Evolutionary conservation across 345 rosid genomes (phyloP).

Genomic region (Rhodamnia argentea): DNA sequence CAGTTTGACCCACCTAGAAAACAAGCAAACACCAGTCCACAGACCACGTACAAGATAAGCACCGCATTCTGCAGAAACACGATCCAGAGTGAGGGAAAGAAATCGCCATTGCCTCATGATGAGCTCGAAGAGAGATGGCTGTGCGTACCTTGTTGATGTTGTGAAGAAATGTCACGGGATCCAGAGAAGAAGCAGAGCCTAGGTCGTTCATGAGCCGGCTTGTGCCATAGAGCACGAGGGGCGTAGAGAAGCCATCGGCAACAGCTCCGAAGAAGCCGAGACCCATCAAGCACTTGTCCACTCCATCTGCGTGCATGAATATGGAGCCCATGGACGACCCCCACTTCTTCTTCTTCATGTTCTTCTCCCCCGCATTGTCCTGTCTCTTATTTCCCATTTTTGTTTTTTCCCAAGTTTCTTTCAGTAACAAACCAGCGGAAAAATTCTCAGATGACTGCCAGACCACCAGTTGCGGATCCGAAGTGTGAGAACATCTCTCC

Average conservation of each 20-base stretch:
- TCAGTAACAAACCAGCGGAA: not conserved
- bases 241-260: conserved; percentile 65
- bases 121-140: not conserved
- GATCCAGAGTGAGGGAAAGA: not conserved
- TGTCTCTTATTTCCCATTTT: not conserved
- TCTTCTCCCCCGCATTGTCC: not conserved
- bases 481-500: not conserved
- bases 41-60: conserved; percentile 60
- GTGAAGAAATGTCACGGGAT: conserved; percentile 19
- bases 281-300: conserved; percentile 51
- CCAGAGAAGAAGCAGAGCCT: conserved; percentile 24
- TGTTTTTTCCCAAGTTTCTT: not conserved
- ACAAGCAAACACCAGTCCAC: conserved; percentile 62
- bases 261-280: conserved; percentile 63
- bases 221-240: conserved; percentile 44
- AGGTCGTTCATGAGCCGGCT: conserved; percentile 68
- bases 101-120: not conserved
- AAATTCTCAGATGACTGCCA: not conserved
- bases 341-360: not conserved
- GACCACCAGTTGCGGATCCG: not conserved
- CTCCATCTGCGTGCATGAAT: conserved; percentile 64
- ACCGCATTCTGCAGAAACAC: conserved; percentile 48
- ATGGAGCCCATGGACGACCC: conserved; percentile 37
- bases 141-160: conserved; percentile 37
- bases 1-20: conserved; percentile 47